Percentiles rank a stretch among this genome's conserved stretches.
phyloP scores from a whole-genome alignment of 169 alveolate species.

The Ichthyophthirius multifiliis region DNA sequence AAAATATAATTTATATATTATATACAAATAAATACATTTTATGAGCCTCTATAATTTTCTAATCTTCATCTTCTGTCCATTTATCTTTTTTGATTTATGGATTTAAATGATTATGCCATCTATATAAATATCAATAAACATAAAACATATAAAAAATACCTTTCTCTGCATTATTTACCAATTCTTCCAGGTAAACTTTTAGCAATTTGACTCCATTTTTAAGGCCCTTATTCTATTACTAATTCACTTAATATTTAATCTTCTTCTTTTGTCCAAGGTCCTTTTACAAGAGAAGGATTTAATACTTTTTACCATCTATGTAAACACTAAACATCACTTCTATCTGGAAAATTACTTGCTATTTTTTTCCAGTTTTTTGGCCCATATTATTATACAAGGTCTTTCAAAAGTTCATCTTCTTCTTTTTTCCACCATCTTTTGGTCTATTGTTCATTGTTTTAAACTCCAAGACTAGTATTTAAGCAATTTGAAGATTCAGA shows the following conservation, averaged over 20 bases:
- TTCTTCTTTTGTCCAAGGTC: constrained; percentile 77
- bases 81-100: constrained; percentile 79
- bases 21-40: background rate
- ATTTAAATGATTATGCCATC: constrained; percentile 88
- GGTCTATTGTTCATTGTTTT: no score
- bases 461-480: no score
- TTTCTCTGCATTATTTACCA: constrained; percentile 61
- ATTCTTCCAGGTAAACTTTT: constrained; percentile 47
- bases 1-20: background rate
- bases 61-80: constrained; percentile 80
- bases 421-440: constrained; percentile 46
- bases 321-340: constrained; percentile 75
- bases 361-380: constrained; percentile 80
- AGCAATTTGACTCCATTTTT: constrained; percentile 72
- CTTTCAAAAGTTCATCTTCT: constrained; percentile 66
- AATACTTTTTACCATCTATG: constrained; percentile 83
- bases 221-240: constrained; percentile 70
- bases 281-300: constrained; percentile 75
- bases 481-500: no score
- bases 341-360: constrained; percentile 61
- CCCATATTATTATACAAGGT: constrained; percentile 66
- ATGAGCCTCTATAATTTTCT: constrained; percentile 13
- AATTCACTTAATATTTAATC: constrained; percentile 62
- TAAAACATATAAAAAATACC: constrained; percentile 27
- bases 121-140: no score